Evolutionary conservation across 192 early-diverging fungal genomes (phyloP), one percentile per base, ranked within the genome.

Genomic region (Entomortierella chlamydospora): DNA sequence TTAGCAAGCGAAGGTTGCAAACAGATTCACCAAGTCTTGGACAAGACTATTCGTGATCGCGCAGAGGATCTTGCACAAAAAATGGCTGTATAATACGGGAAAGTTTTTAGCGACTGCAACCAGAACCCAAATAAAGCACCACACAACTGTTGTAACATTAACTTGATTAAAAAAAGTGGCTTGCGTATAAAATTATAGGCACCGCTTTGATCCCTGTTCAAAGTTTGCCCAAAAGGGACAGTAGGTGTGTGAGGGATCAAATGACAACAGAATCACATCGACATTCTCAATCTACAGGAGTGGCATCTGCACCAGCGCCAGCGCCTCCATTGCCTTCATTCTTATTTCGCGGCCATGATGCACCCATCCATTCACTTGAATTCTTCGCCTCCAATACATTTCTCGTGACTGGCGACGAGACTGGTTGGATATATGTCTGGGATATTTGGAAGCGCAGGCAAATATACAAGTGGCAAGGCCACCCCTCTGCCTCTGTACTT

Each of bases 1-100:
- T 72, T 95, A n/a, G 93, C 92, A n/a, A 81, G 83, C 4, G 83
- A 89, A 55, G 94, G 93, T 8, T 93, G 93, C 81, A 82, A 83
- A 58, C 85, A 90, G 53, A 85, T 95, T 42, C 76, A 88, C 34
- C 72, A 83, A 17, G 83, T 83, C 20, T 51, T 95, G 59, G 92
- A 94, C 70, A 77, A 78, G 25, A 83, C 88, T 2, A 83, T 94
- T 31, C 83, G 90, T 51, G 58, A 87, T 17, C 83, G 84, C 39
- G 79, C 81, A 26, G 70, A 86, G 33, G 79, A 84, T n/a, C 58
- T 88, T 15, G 79, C 84, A 37, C n/a, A 47, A 51, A 85, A 83
- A 55, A 74, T 69, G 58, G 71, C 79, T 26, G 62, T 70, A n/a
- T 79, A 60, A 15, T 34, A 42, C 39, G 4, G 42, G 31, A 49